phyloP scores from a whole-genome alignment of 306 rosid species.

The Begonia fuchsioides region DNA sequence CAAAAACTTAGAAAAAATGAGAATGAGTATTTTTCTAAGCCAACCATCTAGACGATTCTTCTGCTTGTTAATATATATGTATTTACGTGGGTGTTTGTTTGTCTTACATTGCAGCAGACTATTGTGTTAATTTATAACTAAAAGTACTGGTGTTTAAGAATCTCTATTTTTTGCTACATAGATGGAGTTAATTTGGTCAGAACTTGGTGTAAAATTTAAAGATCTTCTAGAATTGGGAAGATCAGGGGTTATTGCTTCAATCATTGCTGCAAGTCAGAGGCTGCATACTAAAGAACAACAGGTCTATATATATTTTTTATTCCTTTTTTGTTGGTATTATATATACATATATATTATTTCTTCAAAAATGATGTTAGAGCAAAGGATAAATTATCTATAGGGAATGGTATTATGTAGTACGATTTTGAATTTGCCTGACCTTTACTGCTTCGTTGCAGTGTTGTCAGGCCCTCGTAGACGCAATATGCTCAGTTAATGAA shows the following conservation, averaged over 20 bases:
- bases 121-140: no score
- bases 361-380: background rate
- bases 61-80: no score
- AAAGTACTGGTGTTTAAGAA: background rate
- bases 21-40: no score
- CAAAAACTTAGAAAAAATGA: no score
- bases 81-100: no score
- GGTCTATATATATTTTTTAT: conserved; percentile 34
- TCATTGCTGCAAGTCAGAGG: conserved; percentile 67
- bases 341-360: conserved; percentile 1
- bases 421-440: conserved; percentile 1
- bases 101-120: no score
- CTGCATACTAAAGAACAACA: conserved; percentile 54
- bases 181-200: conserved; percentile 80
- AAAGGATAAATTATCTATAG: no score
- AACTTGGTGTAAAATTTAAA: conserved; percentile 57
- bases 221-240: conserved; percentile 69
- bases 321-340: conserved; percentile 13
- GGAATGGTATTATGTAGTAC: no score
- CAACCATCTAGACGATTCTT: no score
- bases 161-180: conserved; percentile 11
- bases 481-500: conserved; percentile 42
- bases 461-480: conserved; percentile 61
- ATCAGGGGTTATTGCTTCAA: conserved; percentile 82
- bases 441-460: conserved; percentile 36